Evolutionary conservation across 2,329 filamentous ascomycete species (phyloP).

Genomic region (Chalara sp.): DNA sequence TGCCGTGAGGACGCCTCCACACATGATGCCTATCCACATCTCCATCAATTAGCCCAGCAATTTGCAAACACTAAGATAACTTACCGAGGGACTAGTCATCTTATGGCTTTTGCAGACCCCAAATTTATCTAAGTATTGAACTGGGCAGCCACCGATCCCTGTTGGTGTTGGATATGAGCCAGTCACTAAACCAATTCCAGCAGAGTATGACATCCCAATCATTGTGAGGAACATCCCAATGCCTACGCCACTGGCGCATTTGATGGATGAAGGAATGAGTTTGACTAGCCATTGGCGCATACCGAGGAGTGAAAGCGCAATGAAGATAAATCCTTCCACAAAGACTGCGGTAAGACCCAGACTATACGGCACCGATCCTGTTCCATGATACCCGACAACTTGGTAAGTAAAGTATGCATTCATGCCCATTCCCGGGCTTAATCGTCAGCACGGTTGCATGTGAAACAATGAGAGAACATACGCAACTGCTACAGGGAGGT

Average conservation of each 20-base stretch:
- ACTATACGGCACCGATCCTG: constrained; percentile 48
- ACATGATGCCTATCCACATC: constrained; percentile 82
- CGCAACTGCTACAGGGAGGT: constrained; percentile 71
- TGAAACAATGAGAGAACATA: constrained; percentile 34
- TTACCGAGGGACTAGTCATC: constrained; percentile 69
- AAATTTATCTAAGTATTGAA: constrained; percentile 40
- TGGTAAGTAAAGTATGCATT: constrained; percentile 65
- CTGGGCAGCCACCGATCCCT: constrained; percentile 67
- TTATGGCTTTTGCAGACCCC: constrained; percentile 52
- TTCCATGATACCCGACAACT: constrained; percentile 55
- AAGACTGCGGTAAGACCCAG: constrained; percentile 59
- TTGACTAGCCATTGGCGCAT: constrained; percentile 68
- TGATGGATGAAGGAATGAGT: constrained; percentile 57
- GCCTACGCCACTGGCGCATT: constrained; percentile 58
- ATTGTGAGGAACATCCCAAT: constrained; percentile 59
- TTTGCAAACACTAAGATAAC: constrained; percentile 7
- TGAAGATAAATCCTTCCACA: constrained; percentile 57
- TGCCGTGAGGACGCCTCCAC: constrained; percentile 71
- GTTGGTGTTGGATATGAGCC: constrained; percentile 64
- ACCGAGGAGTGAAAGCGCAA: constrained; percentile 57
- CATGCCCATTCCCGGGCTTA: constrained; percentile 58
- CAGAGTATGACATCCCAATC: constrained; percentile 64
- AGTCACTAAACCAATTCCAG: constrained; percentile 74
- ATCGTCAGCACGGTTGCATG: constrained; percentile 1
- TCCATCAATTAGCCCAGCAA: constrained; percentile 21